Percentiles rank a stretch among this genome's conserved stretches.
Evolutionary conservation across 2,329 filamentous ascomycete species (phyloP).

Genomic region (Stenocarpella maydis): DNA sequence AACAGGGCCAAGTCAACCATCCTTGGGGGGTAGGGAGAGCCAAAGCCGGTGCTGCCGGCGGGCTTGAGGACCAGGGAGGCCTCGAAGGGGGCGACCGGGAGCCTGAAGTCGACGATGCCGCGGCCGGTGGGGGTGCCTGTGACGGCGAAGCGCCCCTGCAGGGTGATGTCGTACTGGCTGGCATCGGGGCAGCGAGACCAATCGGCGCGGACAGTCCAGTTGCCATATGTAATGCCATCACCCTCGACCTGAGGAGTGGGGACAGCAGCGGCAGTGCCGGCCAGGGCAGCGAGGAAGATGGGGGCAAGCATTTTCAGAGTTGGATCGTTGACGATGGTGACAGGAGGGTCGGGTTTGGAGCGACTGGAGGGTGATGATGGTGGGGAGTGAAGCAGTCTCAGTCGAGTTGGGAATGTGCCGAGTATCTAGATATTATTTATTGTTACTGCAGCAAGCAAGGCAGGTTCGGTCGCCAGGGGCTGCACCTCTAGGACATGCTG

Average conservation of each 20-base stretch:
- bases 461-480: not conserved
- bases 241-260: constrained; percentile 6
- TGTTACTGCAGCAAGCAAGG: not conserved
- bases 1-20: constrained; percentile 21
- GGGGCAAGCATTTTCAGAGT: constrained; percentile 10
- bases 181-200: constrained; percentile 29
- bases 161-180: constrained; percentile 12
- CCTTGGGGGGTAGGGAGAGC: constrained; percentile 19
- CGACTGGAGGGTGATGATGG: not conserved
- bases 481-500: not conserved
- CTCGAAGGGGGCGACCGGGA: constrained; percentile 15
- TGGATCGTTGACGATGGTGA: not conserved
- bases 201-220: constrained; percentile 28
- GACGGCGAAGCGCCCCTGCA: constrained; percentile 19
- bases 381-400: not conserved
- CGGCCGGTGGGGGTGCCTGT: not conserved
- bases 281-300: constrained; percentile 23
- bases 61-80: constrained; percentile 29
- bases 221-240: constrained; percentile 6
- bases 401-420: not conserved
- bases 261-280: constrained; percentile 15
- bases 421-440: not conserved
- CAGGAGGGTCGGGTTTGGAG: not conserved
- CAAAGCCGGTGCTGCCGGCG: constrained; percentile 23
- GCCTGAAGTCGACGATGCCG: constrained; percentile 28